Evolutionary conservation across 345 rosid genomes (phyloP).

Genomic region (Aquilaria yunnanensis): DNA sequence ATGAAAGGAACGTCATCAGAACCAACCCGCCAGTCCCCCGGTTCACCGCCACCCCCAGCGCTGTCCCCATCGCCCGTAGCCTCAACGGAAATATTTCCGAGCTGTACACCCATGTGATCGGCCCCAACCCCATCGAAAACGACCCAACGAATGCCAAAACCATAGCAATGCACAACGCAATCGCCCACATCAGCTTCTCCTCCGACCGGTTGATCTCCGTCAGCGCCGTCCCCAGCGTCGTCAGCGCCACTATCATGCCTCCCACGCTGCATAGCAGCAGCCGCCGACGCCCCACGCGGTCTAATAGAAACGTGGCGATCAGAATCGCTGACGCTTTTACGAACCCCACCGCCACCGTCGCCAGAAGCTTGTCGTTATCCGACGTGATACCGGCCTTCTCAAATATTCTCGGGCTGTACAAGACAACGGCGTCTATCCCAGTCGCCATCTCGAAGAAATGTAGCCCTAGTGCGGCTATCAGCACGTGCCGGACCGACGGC

Average conservation of each 20-base stretch:
- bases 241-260: constrained; percentile 57
- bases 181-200: constrained; percentile 51
- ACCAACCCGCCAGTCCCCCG: constrained; percentile 65
- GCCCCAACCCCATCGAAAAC: constrained; percentile 88
- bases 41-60: constrained; percentile 58
- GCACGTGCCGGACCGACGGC: constrained; percentile 55
- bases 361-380: constrained; percentile 37
- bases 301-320: constrained; percentile 66
- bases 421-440: constrained; percentile 76
- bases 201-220: constrained; percentile 38
- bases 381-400: constrained; percentile 55
- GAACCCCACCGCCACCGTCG: constrained; percentile 73
- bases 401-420: constrained; percentile 75
- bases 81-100: constrained; percentile 81
- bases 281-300: constrained; percentile 64
- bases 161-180: constrained; percentile 38
- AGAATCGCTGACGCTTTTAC: constrained; percentile 55
- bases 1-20: constrained; percentile 41
- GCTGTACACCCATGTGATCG: constrained; percentile 79
- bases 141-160: constrained; percentile 53
- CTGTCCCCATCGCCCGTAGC: constrained; percentile 67
- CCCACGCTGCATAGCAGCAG: constrained; percentile 57
- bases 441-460: constrained; percentile 80
- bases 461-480: constrained; percentile 60
- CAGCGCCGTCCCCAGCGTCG: constrained; percentile 37